Percentiles rank a stretch among this genome's conserved stretches.
Conservation (phyloP, 2,329 filamentous ascomycete species). For the Xylaria sp. region DNA sequence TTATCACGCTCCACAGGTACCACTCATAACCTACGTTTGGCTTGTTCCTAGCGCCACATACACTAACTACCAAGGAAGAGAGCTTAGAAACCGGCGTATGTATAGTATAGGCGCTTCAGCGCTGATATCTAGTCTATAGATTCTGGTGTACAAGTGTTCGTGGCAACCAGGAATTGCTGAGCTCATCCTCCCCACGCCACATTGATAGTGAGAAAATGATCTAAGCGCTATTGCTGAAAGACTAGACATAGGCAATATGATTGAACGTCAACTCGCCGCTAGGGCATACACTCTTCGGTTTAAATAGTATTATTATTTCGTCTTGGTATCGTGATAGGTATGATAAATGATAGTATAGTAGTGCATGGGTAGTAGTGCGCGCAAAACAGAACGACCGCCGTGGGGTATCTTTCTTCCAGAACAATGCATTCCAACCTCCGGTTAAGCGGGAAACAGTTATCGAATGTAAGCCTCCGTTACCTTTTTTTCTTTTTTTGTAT, state of each 20-base stretch:
- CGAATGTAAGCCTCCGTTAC: slow-evolving; percentile 22
- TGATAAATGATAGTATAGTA: slow-evolving; percentile 21
- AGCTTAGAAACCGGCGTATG: slow-evolving; percentile 19
- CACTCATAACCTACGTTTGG: slow-evolving; percentile 13
- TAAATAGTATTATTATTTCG: slow-evolving; percentile 34
- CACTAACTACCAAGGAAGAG: background rate
- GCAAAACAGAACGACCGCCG: slow-evolving; percentile 36
- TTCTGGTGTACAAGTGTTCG: slow-evolving; percentile 4
- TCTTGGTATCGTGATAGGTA: slow-evolving; percentile 20
- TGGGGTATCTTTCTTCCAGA: slow-evolving; percentile 41
- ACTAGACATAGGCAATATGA: background rate
- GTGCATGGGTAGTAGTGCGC: slow-evolving; percentile 22
- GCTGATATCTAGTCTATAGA: background rate
- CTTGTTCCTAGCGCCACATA: slow-evolving; percentile 29
- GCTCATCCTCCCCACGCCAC: background rate
- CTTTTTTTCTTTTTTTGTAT: slow-evolving; percentile 22
- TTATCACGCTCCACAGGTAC: slow-evolving; percentile 25
- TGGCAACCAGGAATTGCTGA: background rate
- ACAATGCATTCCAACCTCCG: slow-evolving; percentile 37
- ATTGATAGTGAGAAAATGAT: slow-evolving; percentile 5
- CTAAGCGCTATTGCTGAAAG: background rate
- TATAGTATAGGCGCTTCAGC: no score
- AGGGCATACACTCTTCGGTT: background rate
- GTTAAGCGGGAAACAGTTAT: slow-evolving; percentile 29
- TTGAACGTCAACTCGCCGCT: background rate